Conservation (phyloP, 208 protist genomes). For the Leishmania tropica region DNA sequence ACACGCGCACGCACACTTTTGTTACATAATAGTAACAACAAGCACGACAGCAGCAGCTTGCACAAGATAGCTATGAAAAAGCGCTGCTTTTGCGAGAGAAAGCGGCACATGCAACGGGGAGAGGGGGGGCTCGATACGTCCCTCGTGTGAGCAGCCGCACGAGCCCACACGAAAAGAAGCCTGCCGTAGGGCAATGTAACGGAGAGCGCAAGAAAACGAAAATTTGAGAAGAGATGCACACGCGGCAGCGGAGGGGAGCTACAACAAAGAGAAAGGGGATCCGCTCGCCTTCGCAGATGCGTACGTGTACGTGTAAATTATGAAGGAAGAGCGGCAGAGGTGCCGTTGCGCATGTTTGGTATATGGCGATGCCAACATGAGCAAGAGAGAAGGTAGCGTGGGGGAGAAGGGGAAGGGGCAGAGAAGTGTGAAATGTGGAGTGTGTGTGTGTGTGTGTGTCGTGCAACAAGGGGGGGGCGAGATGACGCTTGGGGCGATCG, state of each 20-base stretch:
- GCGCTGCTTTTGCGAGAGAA: neutral
- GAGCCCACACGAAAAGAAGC: neutral
- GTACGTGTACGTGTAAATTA: neutral
- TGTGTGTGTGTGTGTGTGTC: neutral
- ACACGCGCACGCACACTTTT: neutral
- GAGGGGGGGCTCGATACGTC: neutral
- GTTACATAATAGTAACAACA: no score
- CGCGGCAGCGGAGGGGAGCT: neutral
- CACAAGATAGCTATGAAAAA: neutral
- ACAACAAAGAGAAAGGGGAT: neutral
- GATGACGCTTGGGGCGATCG: neutral
- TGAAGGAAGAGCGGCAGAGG: neutral
- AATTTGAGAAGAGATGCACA: neutral
- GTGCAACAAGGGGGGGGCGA: neutral
- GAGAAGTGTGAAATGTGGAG: neutral
- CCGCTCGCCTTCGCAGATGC: neutral
- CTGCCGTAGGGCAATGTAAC: neutral
- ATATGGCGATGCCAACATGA: neutral
- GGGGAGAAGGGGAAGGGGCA: neutral
- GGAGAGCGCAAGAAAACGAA: neutral
- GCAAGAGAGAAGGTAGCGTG: neutral
- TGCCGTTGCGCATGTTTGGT: neutral
- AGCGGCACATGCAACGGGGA: neutral
- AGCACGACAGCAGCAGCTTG: neutral
- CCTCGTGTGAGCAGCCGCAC: neutral